Evolutionary conservation across 768 basidiomycete species (phyloP), one percentile per base, ranked within the genome.

Genomic region (Hygrophorus russula): DNA sequence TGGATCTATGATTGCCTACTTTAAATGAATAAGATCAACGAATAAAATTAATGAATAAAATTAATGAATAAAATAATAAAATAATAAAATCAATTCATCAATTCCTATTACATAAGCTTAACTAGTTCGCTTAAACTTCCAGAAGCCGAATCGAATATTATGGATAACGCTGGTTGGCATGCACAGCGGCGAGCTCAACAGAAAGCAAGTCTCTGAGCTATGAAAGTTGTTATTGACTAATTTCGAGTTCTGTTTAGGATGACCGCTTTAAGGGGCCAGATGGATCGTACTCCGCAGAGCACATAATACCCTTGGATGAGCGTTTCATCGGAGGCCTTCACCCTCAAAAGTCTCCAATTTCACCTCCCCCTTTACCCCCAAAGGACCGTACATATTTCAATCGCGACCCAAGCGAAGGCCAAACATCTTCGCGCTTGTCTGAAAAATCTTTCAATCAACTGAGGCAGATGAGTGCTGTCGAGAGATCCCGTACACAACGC

Each of bases 111-210:
- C 11, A 15, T 19, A 14, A 14, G 35, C n/a, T n/a, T 19, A n/a
- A 36, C 14, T n/a, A 15, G 13, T 39, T 10, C 38, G 27, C 20
- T 11, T n/a, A n/a, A n/a, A n/a, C n/a, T 2, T n/a, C 27, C n/a
- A 2, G 24, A 20, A 7, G n/a, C 38, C 24, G 7, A 24, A 20
- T 7, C 19, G 17, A 15, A n/a, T 38, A 11, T 11, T 14, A 87
- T 89, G 84, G 87, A 88, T 56, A 77, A 72, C 46, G 64, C 77
- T 42, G 88, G 87, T 45, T 89, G 86, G 85, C 73, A 73, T 51
- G 83, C 84, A 29, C 68, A 68, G 12, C 71, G 76, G 41, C 71
- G 72, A 48, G 87, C 80, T 41, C 71, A 71, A 63, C 79, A 71
- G 49, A 46, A 65, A 50, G 37, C 27, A 39, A 35, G 14, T 44